phyloP scores from a whole-genome alignment of 2,329 filamentous ascomycete species.

The Dissoconium aciculare region DNA sequence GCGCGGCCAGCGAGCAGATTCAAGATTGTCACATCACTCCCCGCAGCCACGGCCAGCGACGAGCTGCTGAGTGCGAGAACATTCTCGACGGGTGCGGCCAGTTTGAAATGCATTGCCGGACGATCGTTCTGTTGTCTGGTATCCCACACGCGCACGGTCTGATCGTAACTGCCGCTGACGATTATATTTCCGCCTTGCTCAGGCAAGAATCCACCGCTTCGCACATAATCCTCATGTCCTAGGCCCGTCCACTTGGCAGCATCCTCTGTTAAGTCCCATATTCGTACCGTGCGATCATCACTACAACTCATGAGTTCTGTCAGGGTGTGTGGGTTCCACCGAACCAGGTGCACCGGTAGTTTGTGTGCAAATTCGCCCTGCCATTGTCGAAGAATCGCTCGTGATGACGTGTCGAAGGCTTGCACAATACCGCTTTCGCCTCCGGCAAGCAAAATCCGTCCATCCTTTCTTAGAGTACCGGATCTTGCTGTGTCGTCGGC shows the following conservation, averaged over 20 bases:
- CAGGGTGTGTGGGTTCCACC: conserved; percentile 70
- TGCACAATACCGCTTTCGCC: conserved; percentile 87
- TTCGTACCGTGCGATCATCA: conserved; percentile 79
- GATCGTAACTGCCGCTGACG: conserved; percentile 85
- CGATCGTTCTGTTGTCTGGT: conserved; percentile 51
- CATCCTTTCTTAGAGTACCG: conserved; percentile 77
- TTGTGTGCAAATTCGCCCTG: conserved; percentile 46
- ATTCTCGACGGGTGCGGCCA: conserved; percentile 73
- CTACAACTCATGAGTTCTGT: conserved; percentile 78
- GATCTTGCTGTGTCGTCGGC: conserved; percentile 72
- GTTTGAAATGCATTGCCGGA: conserved; percentile 85
- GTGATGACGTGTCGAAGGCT: conserved; percentile 80
- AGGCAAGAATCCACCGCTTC: conserved; percentile 74
- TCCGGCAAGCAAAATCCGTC: conserved; percentile 75
- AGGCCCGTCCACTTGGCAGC: conserved; percentile 61
- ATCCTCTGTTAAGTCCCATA: conserved; percentile 85
- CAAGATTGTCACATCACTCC: conserved; percentile 76
- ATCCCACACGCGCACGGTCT: conserved; percentile 89
- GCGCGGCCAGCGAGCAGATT: conserved; percentile 86
- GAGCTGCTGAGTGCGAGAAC: conserved; percentile 81
- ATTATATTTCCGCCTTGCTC: conserved; percentile 52
- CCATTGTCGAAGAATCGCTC: conserved; percentile 93
- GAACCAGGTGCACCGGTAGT: conserved; percentile 82
- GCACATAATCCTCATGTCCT: conserved; percentile 86
- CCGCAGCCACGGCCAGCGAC: conserved; percentile 68